These are phyloP conservation scores for Senecio squalidus DNA, from an alignment of 140 eudicot genomes.

Conservation along the genomic window DNA sequence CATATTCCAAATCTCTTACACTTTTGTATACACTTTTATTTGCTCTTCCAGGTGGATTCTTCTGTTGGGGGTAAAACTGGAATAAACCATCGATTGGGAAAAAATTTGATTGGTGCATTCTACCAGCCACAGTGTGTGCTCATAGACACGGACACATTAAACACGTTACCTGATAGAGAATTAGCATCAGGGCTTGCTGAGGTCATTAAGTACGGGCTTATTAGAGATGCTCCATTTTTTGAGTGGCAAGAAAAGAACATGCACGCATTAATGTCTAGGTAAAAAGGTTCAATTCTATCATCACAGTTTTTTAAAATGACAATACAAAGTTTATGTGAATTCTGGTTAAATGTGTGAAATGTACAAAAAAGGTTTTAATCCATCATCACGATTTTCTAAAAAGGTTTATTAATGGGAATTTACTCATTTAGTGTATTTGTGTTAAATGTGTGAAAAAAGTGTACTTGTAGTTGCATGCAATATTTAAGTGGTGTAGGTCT, in stretches of 20 bases:
- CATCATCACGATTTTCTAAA: too few species aligned
- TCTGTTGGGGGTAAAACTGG: constrained; percentile 99
- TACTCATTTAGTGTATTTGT: too few species aligned
- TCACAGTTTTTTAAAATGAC: not conserved
- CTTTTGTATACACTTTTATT: not conserved
- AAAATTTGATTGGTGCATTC: constrained; percentile 94
- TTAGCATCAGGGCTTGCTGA: constrained; percentile 97
- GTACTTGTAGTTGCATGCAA: too few species aligned
- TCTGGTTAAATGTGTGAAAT: not conserved
- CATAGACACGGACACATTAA: constrained; percentile 85
- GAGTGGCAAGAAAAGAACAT: constrained; percentile 99
- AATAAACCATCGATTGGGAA: constrained; percentile 84
- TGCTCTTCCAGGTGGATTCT: constrained; percentile 72
- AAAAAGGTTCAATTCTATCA: too few species aligned
- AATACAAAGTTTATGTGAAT: not conserved
- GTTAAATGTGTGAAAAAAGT: too few species aligned
- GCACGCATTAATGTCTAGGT: constrained; percentile 77
- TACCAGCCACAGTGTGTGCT: constrained; percentile 98
- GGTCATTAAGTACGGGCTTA: constrained; percentile 86
- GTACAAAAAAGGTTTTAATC: not conserved
- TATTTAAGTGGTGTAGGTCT: too few species aligned
- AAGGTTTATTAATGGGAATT: too few species aligned
- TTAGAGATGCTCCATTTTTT: constrained; percentile 82
- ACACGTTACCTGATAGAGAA: constrained; percentile 93
- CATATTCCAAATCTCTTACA: not conserved